Evolutionary conservation across 768 basidiomycete genomes (phyloP).

Genomic region (Mycena amicta): DNA sequence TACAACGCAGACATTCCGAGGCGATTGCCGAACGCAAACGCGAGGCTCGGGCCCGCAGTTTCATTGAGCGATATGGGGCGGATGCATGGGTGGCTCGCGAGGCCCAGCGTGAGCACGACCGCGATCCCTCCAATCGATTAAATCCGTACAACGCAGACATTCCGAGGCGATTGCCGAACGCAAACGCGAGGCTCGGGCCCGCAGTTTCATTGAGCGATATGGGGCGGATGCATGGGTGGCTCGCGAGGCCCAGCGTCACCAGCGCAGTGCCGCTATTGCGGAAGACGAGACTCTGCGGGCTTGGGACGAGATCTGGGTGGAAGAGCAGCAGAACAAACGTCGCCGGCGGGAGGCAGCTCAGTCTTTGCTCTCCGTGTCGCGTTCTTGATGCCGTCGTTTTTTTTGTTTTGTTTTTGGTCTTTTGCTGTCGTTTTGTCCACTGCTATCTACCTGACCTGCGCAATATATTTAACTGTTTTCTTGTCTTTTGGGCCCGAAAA

Average conservation of each 20-base stretch:
- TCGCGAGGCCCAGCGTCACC: background rate
- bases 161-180: background rate
- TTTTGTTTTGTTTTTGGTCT: background rate
- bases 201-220: background rate
- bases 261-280: background rate
- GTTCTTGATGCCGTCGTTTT: background rate
- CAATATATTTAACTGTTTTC: too few species aligned
- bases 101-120: background rate
- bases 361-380: background rate
- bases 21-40: background rate
- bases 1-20: background rate
- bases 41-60: background rate
- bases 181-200: background rate
- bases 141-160: background rate
- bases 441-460: too few species aligned
- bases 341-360: background rate
- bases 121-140: background rate
- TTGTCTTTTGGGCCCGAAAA: too few species aligned
- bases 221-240: background rate
- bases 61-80: background rate
- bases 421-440: too few species aligned
- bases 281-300: background rate
- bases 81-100: background rate
- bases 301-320: background rate
- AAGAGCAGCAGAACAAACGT: background rate